Evolutionary conservation across 2,329 filamentous ascomycete species (phyloP).

Genomic region (Fusarium udum): DNA sequence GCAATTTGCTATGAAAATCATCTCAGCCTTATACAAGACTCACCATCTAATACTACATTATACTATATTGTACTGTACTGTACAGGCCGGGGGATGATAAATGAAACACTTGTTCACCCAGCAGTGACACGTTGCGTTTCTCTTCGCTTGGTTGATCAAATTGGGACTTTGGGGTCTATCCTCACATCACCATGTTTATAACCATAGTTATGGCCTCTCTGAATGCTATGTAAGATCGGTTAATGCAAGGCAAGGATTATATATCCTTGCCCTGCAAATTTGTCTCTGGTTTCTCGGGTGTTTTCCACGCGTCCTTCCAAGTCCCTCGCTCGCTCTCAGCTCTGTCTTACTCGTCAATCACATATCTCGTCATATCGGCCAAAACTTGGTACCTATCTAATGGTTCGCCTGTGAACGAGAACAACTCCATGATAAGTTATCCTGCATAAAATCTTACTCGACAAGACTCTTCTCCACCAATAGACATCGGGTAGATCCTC

Average conservation of each 20-base stretch:
- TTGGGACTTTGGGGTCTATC: background rate
- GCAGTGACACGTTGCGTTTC: conserved; percentile 17
- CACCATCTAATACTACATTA: background rate
- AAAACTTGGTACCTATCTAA: background rate
- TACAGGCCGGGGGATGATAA: background rate
- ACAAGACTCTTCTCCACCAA: conserved; percentile 6
- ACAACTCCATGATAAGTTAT: background rate
- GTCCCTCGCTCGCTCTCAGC: background rate
- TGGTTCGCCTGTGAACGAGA: background rate
- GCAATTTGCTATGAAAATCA: background rate
- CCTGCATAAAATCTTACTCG: conserved; percentile 2
- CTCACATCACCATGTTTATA: background rate
- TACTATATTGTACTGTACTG: background rate
- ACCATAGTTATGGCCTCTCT: background rate
- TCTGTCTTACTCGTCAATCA: conserved; percentile 2
- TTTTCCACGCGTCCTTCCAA: background rate
- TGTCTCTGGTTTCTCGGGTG: background rate
- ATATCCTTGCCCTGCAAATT: background rate
- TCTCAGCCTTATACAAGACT: conserved; percentile 23
- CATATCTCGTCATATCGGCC: background rate
- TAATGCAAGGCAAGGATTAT: conserved; percentile 10
- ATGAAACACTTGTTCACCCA: background rate
- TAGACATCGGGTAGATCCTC: background rate
- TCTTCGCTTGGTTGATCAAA: background rate
- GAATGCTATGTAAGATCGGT: conserved; percentile 11